A percentile compares a stretch with the other conserved stretches of the same genome.
phyloP scores from a whole-genome alignment of 768 basidiomycete genomes.

The Mycena olivaceomarginata region DNA sequence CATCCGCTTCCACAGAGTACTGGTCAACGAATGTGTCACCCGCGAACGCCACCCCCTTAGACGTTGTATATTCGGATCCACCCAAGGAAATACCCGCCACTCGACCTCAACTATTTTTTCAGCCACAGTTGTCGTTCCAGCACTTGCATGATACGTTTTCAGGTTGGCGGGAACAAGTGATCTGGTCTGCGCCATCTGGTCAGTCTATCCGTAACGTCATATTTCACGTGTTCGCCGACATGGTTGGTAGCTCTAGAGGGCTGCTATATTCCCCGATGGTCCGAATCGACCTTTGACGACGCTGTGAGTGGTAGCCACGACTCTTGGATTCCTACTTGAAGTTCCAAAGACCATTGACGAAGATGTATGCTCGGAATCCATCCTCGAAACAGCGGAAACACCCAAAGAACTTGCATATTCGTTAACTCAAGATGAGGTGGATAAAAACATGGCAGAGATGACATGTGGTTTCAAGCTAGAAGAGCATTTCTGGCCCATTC shows the following conservation, averaged over 20 bases:
- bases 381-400: background rate
- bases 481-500: constrained; percentile 35
- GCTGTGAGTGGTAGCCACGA: background rate
- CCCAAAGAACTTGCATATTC: background rate
- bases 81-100: too few relatives aligned
- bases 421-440: constrained; percentile 19
- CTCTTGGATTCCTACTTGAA: background rate
- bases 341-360: background rate
- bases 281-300: background rate
- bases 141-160: background rate
- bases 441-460: constrained; percentile 19
- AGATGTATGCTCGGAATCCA: background rate
- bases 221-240: background rate
- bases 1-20: constrained; percentile 33
- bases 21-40: background rate
- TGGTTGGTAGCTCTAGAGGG: constrained; percentile 14
- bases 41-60: too few relatives aligned
- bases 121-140: too few relatives aligned
- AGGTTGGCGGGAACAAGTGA: background rate
- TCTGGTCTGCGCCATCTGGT: background rate
- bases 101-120: too few relatives aligned
- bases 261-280: background rate
- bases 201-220: background rate
- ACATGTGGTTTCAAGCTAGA: constrained; percentile 29
- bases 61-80: too few relatives aligned